Conservation (phyloP, 2,329 filamentous ascomycete species). For the Xylariaceae sp. region DNA sequence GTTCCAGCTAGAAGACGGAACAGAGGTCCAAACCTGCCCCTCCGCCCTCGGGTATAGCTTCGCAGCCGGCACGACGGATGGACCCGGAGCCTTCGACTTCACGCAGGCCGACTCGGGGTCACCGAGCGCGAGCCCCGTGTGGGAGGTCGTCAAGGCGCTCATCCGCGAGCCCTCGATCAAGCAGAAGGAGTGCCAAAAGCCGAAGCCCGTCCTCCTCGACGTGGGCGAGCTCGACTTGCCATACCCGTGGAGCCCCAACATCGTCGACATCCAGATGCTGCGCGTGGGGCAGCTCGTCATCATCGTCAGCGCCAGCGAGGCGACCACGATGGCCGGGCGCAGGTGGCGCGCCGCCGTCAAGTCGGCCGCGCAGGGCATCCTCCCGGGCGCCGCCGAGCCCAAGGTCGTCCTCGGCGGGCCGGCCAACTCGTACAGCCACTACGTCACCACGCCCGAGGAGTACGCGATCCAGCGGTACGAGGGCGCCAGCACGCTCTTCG, state of each 20-base stretch:
- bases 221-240: conserved; percentile 70
- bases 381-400: conserved; percentile 41
- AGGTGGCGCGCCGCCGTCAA: conserved; percentile 73
- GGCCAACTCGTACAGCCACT: conserved; percentile 83
- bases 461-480: conserved; percentile 86
- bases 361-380: conserved; percentile 39
- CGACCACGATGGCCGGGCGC: conserved; percentile 84
- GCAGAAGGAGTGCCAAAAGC: conserved; percentile 69
- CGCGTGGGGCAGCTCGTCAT: conserved; percentile 80
- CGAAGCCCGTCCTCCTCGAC: conserved; percentile 81
- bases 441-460: conserved; percentile 73
- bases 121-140: conserved; percentile 68
- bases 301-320: conserved; percentile 80
- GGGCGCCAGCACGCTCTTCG: conserved; percentile 87
- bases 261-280: conserved; percentile 79
- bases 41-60: conserved; percentile 86
- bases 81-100: conserved; percentile 84
- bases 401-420: conserved; percentile 78
- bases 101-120: conserved; percentile 71
- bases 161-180: conserved; percentile 62
- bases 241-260: conserved; percentile 83
- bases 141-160: conserved; percentile 66
- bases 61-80: conserved; percentile 83
- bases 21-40: conserved; percentile 67
- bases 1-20: conserved; percentile 68